Percentiles rank a stretch among this genome's conserved stretches.
Conservation (phyloP, 371 early-diverging fungal species). For the Mucor plumbeus region DNA sequence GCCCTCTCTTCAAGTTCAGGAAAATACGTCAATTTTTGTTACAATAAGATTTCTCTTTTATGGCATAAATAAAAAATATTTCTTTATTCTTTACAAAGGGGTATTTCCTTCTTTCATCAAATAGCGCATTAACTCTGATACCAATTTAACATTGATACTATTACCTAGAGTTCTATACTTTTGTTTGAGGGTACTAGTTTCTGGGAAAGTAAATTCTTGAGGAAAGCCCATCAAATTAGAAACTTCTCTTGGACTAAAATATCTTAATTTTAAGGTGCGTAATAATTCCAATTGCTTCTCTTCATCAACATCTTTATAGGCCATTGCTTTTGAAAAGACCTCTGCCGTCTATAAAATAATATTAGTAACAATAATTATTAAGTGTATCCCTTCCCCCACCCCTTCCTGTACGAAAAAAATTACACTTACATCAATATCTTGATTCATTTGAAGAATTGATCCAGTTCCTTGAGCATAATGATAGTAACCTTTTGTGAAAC, state of each 20-base stretch:
- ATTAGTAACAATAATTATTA: background rate
- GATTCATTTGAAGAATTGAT: conserved; percentile 67
- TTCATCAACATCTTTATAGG: conserved; percentile 34
- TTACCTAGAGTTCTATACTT: conserved; percentile 72
- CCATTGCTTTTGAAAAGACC: conserved; percentile 31
- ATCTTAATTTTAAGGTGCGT: conserved; percentile 61
- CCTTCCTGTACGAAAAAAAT: background rate
- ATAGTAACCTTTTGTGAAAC: conserved; percentile 87
- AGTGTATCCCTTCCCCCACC: too few species aligned
- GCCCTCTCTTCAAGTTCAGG: too few species aligned
- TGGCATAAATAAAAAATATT: too few species aligned
- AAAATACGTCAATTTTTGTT: too few species aligned
- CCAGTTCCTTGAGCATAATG: conserved; percentile 84
- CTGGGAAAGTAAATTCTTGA: conserved; percentile 56
- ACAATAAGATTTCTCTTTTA: too few species aligned
- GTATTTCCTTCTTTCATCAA: conserved; percentile 44
- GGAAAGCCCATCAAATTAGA: conserved; percentile 86
- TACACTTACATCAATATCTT: conserved; percentile 51
- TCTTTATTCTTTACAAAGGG: background rate
- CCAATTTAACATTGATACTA: conserved; percentile 70
- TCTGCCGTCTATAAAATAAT: conserved; percentile 26
- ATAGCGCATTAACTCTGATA: conserved; percentile 60
- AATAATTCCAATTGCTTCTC: conserved; percentile 35
- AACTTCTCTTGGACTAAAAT: conserved; percentile 81
- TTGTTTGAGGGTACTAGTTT: conserved; percentile 60